A percentile compares a stretch with the other conserved stretches of the same genome.
These are phyloP conservation scores for Borovskyia barvae DNA, from an alignment of 208 protist genomes.

Conservation along the genomic window DNA sequence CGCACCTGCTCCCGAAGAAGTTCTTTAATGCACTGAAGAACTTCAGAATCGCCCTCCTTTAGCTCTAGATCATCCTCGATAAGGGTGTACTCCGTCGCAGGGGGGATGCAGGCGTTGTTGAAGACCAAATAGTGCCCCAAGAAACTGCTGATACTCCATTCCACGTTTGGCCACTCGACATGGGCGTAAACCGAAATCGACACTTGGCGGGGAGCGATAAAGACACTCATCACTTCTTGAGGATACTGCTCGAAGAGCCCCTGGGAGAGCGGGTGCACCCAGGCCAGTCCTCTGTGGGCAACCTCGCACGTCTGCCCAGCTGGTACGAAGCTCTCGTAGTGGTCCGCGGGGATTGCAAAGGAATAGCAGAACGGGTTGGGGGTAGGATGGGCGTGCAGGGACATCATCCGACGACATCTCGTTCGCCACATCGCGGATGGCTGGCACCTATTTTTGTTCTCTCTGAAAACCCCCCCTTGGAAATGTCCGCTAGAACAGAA, in stretches of 20 bases:
- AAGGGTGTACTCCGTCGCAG: slow-evolving; percentile 71
- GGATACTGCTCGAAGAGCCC: slow-evolving; percentile 89
- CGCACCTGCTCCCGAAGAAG: slow-evolving; percentile 89
- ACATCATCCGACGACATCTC: slow-evolving; percentile 41
- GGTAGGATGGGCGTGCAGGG: slow-evolving; percentile 69
- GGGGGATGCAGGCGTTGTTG: slow-evolving; percentile 65
- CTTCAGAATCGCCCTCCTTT: slow-evolving; percentile 74
- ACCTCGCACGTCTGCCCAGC: slow-evolving; percentile 81
- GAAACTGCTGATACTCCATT: slow-evolving; percentile 89
- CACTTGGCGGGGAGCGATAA: slow-evolving; percentile 75
- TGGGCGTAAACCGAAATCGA: slow-evolving; percentile 73
- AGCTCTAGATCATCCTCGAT: slow-evolving; percentile 82
- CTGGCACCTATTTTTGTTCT: too few species aligned
- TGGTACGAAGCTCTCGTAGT: slow-evolving; percentile 84
- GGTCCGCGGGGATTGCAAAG: slow-evolving; percentile 69
- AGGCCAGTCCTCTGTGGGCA: slow-evolving; percentile 74
- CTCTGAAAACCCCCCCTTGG: too few species aligned
- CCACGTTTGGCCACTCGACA: slow-evolving; percentile 67
- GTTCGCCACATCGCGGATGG: slow-evolving; percentile 62
- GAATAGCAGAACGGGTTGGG: slow-evolving; percentile 81
- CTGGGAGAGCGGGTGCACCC: slow-evolving; percentile 83
- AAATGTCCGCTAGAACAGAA: too few species aligned
- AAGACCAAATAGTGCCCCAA: slow-evolving; percentile 86
- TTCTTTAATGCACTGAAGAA: slow-evolving; percentile 93
- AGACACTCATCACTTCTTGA: slow-evolving; percentile 77